Base-by-base conservation (phyloP, 108 stramenopile genomes). In the Hondaea fermentalgiana region DNA sequence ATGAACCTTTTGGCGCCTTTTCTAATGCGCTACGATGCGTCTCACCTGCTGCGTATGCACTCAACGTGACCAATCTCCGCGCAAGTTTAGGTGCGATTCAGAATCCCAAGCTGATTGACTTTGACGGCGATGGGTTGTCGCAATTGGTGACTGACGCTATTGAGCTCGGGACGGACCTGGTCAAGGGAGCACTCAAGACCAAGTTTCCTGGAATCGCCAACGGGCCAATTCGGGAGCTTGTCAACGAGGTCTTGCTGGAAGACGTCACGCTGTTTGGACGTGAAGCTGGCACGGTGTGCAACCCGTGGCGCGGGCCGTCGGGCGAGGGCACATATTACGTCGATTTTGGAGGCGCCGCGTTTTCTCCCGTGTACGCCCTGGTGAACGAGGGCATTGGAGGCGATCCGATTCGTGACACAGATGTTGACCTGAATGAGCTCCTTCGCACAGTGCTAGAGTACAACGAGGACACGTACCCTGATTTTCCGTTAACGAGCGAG, bases 161-260 rank as follows among this genome's bases (percentile, higher is more conserved):
- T 16, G 76, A 83, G 49, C 51, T 53, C 51, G 76, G 45, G 10
- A 83, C 45, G 25, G 51, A 83, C n/a, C 76, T 83, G 49, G 51
- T 53, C 76, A 47, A 83, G 49, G 76, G 76, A 6, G 76, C 76
- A 12, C 76, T 83, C 3, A 4, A 25, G 4, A 28, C 6, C 45
- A 83, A 83, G 76, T 53, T 83, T 35, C 76, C 76, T 12, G 76
- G 76, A 14, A 83, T 83, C 42, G 76, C 76, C 49, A 83, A 83
- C 51, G 76, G 76, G 14, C 76, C 76, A 83, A 83, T 83, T 53
- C 45, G 76, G 10, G 76, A 83, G 76, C 45, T 53, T 12, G 19
- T 83, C 51, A 83, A 83, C 28, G 76, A 83, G 51, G 49, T 83
- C 10, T 4, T 53, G 17, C 51, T 83, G 10, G 51, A 83, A 23